Evolutionary conservation across 2,329 filamentous ascomycete genomes (phyloP), one percentile per base, ranked within the genome.

Genomic region (Colletotrichum neosansevieriae): DNA sequence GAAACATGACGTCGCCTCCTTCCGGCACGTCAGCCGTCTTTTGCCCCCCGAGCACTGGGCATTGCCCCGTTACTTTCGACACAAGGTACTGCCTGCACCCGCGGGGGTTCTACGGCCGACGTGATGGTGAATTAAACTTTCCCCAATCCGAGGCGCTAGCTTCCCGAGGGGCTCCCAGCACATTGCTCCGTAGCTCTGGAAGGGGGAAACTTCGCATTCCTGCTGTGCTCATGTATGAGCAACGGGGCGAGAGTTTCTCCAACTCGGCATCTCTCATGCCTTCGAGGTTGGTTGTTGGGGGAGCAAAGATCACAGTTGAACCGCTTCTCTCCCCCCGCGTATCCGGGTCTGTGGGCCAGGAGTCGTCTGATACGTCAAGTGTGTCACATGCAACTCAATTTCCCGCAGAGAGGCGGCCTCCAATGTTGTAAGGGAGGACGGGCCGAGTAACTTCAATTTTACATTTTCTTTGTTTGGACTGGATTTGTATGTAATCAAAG

Each of bases 301-400:
- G 17, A 51, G 24, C 47, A 32, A 51, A 51, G 13, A 51, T 34
- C 49, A 44, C 24, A 4, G 17, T 9, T 10, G 17, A 13, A 19
- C 13, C 24, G 36, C 42, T 56, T 49, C 29, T 50, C 10, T 24
- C 19, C 17, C 6, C 36, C 11, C 9, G 47, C 49, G 49, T 60
- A 45, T 69, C 66, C 66, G 61, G 61, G 29, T 66, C 61, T 36
- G 34, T 64, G 56, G 24, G 54, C 40, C 44, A 56, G 42, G 38
- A 47, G 49, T 58, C n/a, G 36, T 66, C 56, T 66, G 66, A 69
- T 54, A 69, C 67, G 29, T 63, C 44, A 49, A 63, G 32, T 58
- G 63, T 63, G 51, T 70, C 67, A 70, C 63, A 67, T 67, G 63
- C 63, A 38, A 42, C 51, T 62, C 11, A 21, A 45, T 29, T 29